Base-by-base conservation (phyloP, 2,329 filamentous ascomycete genomes). In the Claviceps citrina region DNA sequence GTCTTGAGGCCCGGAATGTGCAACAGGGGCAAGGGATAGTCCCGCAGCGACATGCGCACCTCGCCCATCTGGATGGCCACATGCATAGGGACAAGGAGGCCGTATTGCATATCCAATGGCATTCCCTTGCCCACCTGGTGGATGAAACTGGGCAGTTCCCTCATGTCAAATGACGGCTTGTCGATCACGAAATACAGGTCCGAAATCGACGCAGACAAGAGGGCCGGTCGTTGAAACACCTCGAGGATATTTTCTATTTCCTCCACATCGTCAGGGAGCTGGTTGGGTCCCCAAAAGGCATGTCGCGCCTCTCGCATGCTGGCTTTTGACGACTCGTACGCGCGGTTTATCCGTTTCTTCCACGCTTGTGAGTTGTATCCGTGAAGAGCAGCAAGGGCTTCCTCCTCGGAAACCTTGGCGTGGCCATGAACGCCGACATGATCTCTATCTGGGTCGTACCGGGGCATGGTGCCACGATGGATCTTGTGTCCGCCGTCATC, bases 71-170 rank as follows among this genome's bases (percentile, higher is more conserved):
- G 83, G 46, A 98, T 71, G 47, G 85, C 78, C 2, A 98, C 70
- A 57, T 82, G 83, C 78, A 95, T 85, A 0, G 91, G 93, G 9
- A 98, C 67, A 15, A 98, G 70, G 16, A 98, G 67, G 8, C 85
- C 78, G 56, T 96, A 98, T 53, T 89, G 68, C 73, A 86, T 98
- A 52, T 93, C 80, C 46, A 76, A 70, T 1, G 91, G 91, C 76
- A 98, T 93, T 1, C 91, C 91, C 62, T 98, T 98, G n/a, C 91
- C 91, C 43, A 96, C 79, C 36, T 76, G 75, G 54, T 95, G 73
- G 20, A 98, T 65, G 55, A 93, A 98, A 13, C 81, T 73, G 0
- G 89, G 83, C 40, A 89, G 76, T 10, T 94, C 78, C 3, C 75
- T 68, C 43, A 93, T 65, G 0, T 86, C 81, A 55, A 98, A 98